Evolutionary conservation across 306 rosid genomes (phyloP), one percentile per base, ranked within the genome.

Genomic region (Acacia acuminata): DNA sequence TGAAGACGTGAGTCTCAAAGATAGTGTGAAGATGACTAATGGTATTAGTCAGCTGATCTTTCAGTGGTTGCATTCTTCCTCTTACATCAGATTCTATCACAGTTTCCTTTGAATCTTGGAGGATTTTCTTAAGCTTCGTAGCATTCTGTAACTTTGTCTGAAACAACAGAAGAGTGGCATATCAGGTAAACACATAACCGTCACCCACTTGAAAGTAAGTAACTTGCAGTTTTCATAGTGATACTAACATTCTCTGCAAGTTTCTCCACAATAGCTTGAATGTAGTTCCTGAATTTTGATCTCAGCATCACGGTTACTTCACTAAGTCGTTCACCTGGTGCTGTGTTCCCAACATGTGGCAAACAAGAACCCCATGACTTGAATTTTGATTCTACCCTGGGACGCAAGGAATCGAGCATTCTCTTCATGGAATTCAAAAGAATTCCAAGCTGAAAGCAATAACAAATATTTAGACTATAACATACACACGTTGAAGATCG

Each of bases 291-390:
- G 82, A 96, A 96, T 85, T 96, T 96, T 10, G 99, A 91, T 84
- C 99, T 94, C 77, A 94, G 85, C 97, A 96, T 96, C 80, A 96
- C 98, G 2, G 99, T 90, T 58, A 96, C 99, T 88, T 96, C 98
- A 70, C 98, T 96, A 65, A 94, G 98, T 80, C 97, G 92, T 84
- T 96, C 99, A 71, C 99, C 99, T 68, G 98, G 98, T 81, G 86
- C 87, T 36, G 90, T 81, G 67, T 82, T 92, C 83, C 98, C 97
- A 77, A 90, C 92, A 81, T 90, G 87, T 58, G 97, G 99, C 86
- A 96, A 88, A 89, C 94, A 94, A 68, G 94, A 90, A 79, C 91
- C 97, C 99, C 99, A 96, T 75, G 94, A 84, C 85, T 88, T 96
- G 87, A 96, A 96, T 65, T 91, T 96, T 67, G 89, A 89, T 90